These are phyloP conservation scores for Rhododendron vialii DNA, from an alignment of 148 eudicot species.

Conservation along the genomic window DNA sequence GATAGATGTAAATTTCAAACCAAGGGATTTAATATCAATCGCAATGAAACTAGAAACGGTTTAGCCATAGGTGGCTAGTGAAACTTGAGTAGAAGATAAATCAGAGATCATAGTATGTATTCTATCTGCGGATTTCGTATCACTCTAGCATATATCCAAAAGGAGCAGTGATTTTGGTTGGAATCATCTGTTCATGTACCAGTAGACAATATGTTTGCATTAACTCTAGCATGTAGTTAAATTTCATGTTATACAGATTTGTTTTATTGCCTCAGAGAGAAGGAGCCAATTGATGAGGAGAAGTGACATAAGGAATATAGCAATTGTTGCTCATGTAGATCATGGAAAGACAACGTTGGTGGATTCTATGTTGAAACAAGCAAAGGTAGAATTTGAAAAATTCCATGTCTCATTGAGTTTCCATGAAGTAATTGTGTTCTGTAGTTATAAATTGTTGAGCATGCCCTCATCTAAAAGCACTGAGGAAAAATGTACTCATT, in stretches of 20 bases:
- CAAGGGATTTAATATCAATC: background rate
- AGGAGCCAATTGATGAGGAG: slow-evolving; percentile 62
- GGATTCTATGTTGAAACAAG: slow-evolving; percentile 96
- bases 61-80: background rate
- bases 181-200: background rate
- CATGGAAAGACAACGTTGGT: slow-evolving; percentile 97
- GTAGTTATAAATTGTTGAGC: background rate
- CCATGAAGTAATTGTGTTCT: background rate
- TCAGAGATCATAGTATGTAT: background rate
- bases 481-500: background rate
- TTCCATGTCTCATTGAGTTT: background rate
- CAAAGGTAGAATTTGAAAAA: slow-evolving; percentile 49
- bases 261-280: slow-evolving; percentile 36
- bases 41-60: background rate
- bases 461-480: background rate
- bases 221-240: background rate
- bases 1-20: background rate
- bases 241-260: background rate
- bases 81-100: background rate
- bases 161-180: background rate
- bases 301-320: slow-evolving; percentile 85
- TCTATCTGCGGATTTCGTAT: background rate
- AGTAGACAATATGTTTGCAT: background rate
- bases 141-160: background rate
- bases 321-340: slow-evolving; percentile 99